Evolutionary conservation across 1,139 yeast genomes (phyloP), one percentile per base, ranked within the genome.

Genomic region (Debaryomyces singareniensis): DNA sequence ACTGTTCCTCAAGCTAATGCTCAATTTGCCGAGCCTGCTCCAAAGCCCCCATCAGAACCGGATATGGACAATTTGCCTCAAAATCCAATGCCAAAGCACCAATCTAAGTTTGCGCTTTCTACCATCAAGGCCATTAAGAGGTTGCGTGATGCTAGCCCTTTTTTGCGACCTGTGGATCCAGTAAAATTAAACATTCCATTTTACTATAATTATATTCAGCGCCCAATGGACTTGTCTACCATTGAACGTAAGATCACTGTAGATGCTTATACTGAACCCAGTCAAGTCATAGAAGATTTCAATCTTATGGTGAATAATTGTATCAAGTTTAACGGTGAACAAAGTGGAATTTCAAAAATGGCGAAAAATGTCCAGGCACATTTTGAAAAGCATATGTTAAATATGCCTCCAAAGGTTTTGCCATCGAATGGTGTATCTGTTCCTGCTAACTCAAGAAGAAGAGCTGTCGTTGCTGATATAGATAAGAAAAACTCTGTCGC

Each of bases 201-300:
- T 36, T 91, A 91, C 54, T 85, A 80, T 53, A 86, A 86, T 47
- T 78, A 76, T 47, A 78, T 93, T 44, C 71, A 74, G 38, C 68
- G 83, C 43, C 99, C 99, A 24, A 91, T 93, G 97, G 97, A 89
- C 55, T 65, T 91, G 29, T 73, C 89, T 4, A 87, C 97, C 3
- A 84, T 91, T 43, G 98, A 93, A 54, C 74, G 73, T 44, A 91
- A 89, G 54, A 59, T 89, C 28, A 66, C 53, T 29, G 74, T 58
- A 9, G 74, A 76, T 47, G 91, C 87, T 3, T 91, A 89, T 54
- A 79, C 70, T 37, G 68, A 73, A 5, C 78, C 87, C 6, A 68
- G 71, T 35, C 78, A 79, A 40, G 74, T 89, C 31, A 71, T 70
- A 18, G 81, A 72, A 11, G 98, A 93, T 57, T 85, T 91, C 59